Evolutionary conservation across 2,329 filamentous ascomycete species (phyloP).

Genomic region (Endocalyx cinctus): DNA sequence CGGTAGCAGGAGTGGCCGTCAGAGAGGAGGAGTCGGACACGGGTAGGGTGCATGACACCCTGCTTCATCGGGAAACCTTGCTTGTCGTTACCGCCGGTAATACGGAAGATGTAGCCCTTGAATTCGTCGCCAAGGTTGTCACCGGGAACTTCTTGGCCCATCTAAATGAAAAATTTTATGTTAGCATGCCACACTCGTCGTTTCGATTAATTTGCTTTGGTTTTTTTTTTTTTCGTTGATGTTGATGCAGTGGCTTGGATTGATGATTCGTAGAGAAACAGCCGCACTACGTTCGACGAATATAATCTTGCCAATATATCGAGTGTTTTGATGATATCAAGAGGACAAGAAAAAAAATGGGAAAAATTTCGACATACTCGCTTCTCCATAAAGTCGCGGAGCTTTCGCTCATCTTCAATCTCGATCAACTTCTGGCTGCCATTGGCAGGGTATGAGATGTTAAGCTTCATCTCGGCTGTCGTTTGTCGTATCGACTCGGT

Average conservation of each 20-base stretch:
- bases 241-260: no score
- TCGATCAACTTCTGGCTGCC: constrained; percentile 99
- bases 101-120: constrained; percentile 99
- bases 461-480: constrained; percentile 66
- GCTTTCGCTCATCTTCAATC: constrained; percentile 98
- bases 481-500: constrained; percentile 27
- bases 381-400: constrained; percentile 98
- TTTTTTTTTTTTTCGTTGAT: no score
- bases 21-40: constrained; percentile 93
- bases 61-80: constrained; percentile 99
- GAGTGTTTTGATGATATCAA: constrained; percentile 4
- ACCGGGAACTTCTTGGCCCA: constrained; percentile 87
- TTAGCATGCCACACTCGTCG: constrained; percentile 26
- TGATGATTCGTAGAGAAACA: constrained; percentile 29
- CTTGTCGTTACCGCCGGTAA: constrained; percentile 99
- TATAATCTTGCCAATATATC: no score
- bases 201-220: no score
- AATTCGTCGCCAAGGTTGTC: constrained; percentile 98
- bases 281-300: no score
- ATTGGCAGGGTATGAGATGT: constrained; percentile 89
- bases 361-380: no score
- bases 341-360: constrained; percentile 24
- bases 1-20: constrained; percentile 99
- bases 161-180: constrained; percentile 41
- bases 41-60: constrained; percentile 97